Evolutionary conservation across 179 eudicot species (phyloP).

Genomic region (Silene coronaria): DNA sequence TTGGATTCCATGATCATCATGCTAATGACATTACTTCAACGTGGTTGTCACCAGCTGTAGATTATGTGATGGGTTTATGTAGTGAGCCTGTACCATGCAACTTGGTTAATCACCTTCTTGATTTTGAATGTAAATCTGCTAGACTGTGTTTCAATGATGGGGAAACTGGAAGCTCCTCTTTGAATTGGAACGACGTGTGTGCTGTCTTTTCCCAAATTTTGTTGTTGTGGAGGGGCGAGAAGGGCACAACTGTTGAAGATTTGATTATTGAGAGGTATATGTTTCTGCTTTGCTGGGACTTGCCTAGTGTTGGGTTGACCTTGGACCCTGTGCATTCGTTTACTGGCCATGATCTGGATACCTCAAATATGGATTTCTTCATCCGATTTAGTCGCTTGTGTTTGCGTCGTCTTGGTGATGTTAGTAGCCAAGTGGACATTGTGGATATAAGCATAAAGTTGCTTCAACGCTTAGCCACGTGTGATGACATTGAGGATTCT

Average conservation of each 20-base stretch:
- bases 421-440: constrained; percentile 30
- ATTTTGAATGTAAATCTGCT: constrained; percentile 66
- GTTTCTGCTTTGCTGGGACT: constrained; percentile 88
- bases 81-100: constrained; percentile 33
- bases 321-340: constrained; percentile 30
- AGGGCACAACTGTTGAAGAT: constrained; percentile 63
- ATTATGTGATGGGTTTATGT: constrained; percentile 39
- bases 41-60: constrained; percentile 58
- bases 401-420: constrained; percentile 31
- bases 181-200: constrained; percentile 51
- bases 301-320: constrained; percentile 47
- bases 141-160: constrained; percentile 38
- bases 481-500: constrained; percentile 41
- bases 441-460: constrained; percentile 37
- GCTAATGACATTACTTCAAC: constrained; percentile 35
- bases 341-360: constrained; percentile 35
- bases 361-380: constrained; percentile 49
- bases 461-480: constrained; percentile 46
- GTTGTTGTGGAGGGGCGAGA: constrained; percentile 66
- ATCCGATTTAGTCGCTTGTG: constrained; percentile 53
- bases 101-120: constrained; percentile 69
- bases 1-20: constrained; percentile 33
- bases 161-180: constrained; percentile 29
- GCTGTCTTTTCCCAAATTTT: constrained; percentile 48
- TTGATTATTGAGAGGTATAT: constrained; percentile 80